Evolutionary conservation across 106 monocot genomes (phyloP), one percentile per base, ranked within the genome.

Genomic region (Agapanthus africanus): DNA sequence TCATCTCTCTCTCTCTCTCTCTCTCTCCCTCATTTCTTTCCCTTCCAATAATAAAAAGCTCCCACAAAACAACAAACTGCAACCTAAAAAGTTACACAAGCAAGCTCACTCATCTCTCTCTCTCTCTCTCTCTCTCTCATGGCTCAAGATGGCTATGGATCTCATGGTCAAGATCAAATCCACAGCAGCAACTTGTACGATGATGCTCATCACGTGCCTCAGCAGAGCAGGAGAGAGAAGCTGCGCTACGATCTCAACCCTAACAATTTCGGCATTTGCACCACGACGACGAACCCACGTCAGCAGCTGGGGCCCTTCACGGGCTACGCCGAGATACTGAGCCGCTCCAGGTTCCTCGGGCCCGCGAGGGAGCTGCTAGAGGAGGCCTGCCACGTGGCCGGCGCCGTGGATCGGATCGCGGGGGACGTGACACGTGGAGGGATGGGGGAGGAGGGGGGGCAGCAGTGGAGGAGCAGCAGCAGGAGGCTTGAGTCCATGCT

Each of bases 171-270:
- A n/a, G n/a, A n/a, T n/a, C n/a, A n/a, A n/a, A n/a, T n/a, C n/a
- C n/a, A n/a, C n/a, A n/a, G n/a, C n/a, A n/a, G n/a, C n/a, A n/a
- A n/a, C n/a, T n/a, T n/a, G n/a, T n/a, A n/a, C n/a, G n/a, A n/a
- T n/a, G n/a, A n/a, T n/a, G n/a, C n/a, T n/a, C n/a, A 73, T 66
- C 93, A 93, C 73, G 89, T 93, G 9, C 86, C 93, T 2, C 93
- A 93, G 71, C 86, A 89, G 64, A 86, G 93, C 75, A 63, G 93
- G 7, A 76, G 93, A 40, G 93, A 93, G 77, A 93, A 93, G 68
- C 86, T 93, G 18, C 80, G 88, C 4, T 93, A 68, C 79, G 9
- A 16, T 26, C 21, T n/a, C 11, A 57, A 57, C 18, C 56, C 46
- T 19, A 7, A 7, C 4, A 47, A 47, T 47, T 47, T 47, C 16